Percentiles rank a stretch among this genome's conserved stretches.
Conservation (phyloP, 2,329 filamentous ascomycete species). For the Verruconis gallopava region DNA sequence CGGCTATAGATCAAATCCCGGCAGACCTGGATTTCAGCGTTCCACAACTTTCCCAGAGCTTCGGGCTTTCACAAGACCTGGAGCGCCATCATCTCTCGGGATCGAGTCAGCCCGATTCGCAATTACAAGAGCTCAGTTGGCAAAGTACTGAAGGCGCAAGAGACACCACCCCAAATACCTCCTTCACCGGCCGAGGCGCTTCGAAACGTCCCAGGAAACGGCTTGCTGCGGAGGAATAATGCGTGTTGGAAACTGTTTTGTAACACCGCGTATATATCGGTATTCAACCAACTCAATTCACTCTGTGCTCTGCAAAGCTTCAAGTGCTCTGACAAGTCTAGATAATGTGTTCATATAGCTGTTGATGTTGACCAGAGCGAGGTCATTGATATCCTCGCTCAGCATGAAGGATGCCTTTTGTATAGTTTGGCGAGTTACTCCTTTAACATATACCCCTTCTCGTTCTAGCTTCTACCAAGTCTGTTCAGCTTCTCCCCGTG, state of each 20-base stretch:
- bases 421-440: constrained; percentile 12
- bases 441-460: constrained; percentile 11
- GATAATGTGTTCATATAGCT: constrained; percentile 9
- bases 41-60: neutral
- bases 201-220: neutral
- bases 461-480: constrained; percentile 10
- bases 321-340: constrained; percentile 8
- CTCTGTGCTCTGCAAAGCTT: constrained; percentile 6
- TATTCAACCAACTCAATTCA: constrained; percentile 7
- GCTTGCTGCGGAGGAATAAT: neutral
- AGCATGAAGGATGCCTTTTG: constrained; percentile 11
- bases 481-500: constrained; percentile 9
- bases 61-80: constrained; percentile 5
- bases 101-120: constrained; percentile 9
- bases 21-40: constrained; percentile 6
- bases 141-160: constrained; percentile 6
- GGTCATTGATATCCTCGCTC: constrained; percentile 10
- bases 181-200: neutral
- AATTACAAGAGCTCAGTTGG: constrained; percentile 9
- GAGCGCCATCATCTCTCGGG: constrained; percentile 4
- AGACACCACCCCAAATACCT: neutral
- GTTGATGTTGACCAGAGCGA: constrained; percentile 9
- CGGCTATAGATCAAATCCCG: neutral
- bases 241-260: constrained; percentile 1
- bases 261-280: constrained; percentile 8